Evolutionary conservation across 2,329 filamentous ascomycete genomes (phyloP), one percentile per base, ranked within the genome.

Genomic region (Trichoderma atrobrunneum): DNA sequence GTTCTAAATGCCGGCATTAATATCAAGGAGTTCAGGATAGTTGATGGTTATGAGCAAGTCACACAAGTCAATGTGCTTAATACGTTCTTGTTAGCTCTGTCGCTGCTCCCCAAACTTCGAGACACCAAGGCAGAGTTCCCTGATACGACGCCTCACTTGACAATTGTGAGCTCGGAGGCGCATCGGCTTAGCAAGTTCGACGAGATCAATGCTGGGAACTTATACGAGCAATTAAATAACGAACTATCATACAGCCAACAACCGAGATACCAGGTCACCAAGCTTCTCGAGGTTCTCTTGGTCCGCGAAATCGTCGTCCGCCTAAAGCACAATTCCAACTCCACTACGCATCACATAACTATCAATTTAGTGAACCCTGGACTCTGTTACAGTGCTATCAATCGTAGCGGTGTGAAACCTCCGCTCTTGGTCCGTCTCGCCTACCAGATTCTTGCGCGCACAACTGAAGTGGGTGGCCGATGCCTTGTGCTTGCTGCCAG

Each of bases 261-360:
- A 10, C 39, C 39, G 0, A 43, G 39, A 43, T 43, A 43, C 39
- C 39, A 43, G 0, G 39, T 43, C 7, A 43, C 39, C 3, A 43
- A 43, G 18, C 39, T 43, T 43, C 39, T 43, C 39, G 39, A 43
- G 16, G 18, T 43, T 0, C 39, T 43, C 39, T 43, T 43, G 16
- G 39, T 43, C 16, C 39, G 39, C 16, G 39, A 43, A 43, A 43
- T 43, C 39, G 39, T 43, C 39, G 7, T 18, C 18, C 39, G 39
- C 3, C 16, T 43, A 5, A 43, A 43, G 18, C 39, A 10, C 39
- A 3, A 43, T 2, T n/a, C 39, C 39, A n/a, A 43, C 2, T 43
- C 0, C 0, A n/a, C 7, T 10, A 1, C 7, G 0, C 16, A n/a
- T n/a, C 16, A 5, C 39, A n/a, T 18, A 43, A 43, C 39, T 10